Conservation (phyloP, 2,329 filamentous ascomycete species). For the Microthyrium microscopicum region DNA sequence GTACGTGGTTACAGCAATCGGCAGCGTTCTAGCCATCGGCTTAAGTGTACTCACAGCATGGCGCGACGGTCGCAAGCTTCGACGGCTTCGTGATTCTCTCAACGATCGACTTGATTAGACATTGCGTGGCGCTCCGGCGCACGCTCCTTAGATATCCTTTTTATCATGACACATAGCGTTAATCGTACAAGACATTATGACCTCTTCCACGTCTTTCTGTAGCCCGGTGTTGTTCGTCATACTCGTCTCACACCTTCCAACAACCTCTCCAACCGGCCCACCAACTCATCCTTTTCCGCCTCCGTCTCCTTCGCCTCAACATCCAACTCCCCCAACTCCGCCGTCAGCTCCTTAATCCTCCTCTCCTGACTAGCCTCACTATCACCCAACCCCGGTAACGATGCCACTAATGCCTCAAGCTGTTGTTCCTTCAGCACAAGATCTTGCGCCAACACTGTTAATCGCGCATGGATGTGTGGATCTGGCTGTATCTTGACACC, state of each 20-base stretch:
- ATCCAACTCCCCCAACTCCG: conserved; percentile 26
- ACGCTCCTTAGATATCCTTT: no score
- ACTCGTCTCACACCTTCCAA: conserved; percentile 18
- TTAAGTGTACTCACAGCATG: conserved; percentile 57
- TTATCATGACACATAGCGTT: no score
- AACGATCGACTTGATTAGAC: no score
- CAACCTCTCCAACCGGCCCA: conserved; percentile 29
- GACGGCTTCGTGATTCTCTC: no score
- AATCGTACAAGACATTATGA: no score
- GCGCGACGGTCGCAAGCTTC: no score
- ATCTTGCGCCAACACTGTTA: conserved; percentile 59
- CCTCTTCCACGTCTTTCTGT: no score
- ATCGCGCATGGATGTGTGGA: conserved; percentile 46
- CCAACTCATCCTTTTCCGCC: conserved; percentile 24
- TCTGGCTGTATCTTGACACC: conserved; percentile 36
- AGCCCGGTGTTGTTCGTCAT: no score
- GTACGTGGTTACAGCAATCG: conserved; percentile 61
- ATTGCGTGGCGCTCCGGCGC: no score
- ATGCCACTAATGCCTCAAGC: conserved; percentile 61
- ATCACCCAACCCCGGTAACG: conserved; percentile 59
- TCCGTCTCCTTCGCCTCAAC: conserved; percentile 23
- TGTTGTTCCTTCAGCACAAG: conserved; percentile 68
- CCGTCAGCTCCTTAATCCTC: conserved; percentile 31
- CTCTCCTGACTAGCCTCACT: conserved; percentile 62
- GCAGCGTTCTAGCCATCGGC: conserved; percentile 50